These are phyloP conservation scores for Termitomyces sp. DNA, from an alignment of 768 basidiomycete species.

Conservation along the genomic window DNA sequence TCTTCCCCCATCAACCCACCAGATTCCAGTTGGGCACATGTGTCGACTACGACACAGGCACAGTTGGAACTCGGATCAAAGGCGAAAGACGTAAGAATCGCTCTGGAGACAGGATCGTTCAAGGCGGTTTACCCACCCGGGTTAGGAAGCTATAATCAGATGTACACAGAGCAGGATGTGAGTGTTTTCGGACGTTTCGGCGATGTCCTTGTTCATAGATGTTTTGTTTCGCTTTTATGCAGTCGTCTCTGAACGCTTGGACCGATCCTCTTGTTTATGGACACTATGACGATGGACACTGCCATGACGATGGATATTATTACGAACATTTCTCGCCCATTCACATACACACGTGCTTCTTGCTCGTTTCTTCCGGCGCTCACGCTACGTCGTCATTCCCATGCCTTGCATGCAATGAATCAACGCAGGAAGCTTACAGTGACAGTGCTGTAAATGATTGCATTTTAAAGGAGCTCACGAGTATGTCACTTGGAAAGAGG, in stretches of 20 bases:
- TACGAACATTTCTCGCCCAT: not conserved
- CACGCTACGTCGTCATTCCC: not conserved
- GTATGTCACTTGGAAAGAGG: not conserved
- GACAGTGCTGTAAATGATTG: not conserved
- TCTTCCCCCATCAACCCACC: conserved; percentile 3
- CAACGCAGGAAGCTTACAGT: not conserved
- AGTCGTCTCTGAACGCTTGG: conserved; percentile 4
- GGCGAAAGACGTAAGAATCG: conserved; percentile 4
- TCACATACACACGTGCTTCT: not conserved
- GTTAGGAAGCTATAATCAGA: not conserved
- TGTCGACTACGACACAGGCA: not conserved
- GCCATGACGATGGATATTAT: not conserved
- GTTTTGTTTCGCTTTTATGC: not conserved
- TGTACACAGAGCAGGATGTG: not conserved
- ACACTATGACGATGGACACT: not conserved
- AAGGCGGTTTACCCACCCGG: not conserved
- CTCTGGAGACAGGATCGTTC: not conserved
- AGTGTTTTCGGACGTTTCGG: not conserved
- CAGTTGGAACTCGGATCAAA: not conserved
- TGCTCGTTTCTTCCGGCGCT: not conserved
- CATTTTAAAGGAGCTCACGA: not conserved
- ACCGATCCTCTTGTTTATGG: not conserved
- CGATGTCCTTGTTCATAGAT: not conserved
- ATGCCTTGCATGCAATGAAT: not conserved
- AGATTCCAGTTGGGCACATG: not conserved